These are phyloP conservation scores for Fusarium nematophilum DNA, from an alignment of 2,329 filamentous ascomycete genomes.

Conservation along the genomic window DNA sequence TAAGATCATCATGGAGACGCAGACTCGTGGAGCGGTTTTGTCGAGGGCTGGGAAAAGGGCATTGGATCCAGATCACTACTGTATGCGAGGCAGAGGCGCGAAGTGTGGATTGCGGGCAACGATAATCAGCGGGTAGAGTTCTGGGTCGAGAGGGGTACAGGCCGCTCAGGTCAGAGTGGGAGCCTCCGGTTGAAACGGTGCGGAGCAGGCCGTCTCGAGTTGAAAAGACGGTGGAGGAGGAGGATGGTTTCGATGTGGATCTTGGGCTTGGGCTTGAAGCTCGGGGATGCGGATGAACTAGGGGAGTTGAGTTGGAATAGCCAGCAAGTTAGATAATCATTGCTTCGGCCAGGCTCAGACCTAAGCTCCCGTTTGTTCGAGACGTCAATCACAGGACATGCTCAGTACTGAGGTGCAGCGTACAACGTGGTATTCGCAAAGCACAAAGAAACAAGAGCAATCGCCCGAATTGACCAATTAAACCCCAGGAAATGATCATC, in stretches of 20 bases:
- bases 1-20: neutral
- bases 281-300: conserved; percentile 11
- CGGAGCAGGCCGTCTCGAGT: conserved; percentile 16
- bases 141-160: conserved; percentile 10
- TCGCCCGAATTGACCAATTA: conserved; percentile 35
- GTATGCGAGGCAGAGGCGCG: conserved; percentile 11
- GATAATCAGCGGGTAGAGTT: conserved; percentile 5
- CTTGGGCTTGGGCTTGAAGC: conserved; percentile 3
- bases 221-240: conserved; percentile 37
- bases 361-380: no score
- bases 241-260: conserved; percentile 22
- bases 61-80: no score
- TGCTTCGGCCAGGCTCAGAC: conserved; percentile 27
- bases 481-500: conserved; percentile 29
- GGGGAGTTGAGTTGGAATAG: neutral
- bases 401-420: conserved; percentile 32
- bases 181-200: conserved; percentile 19
- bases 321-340: conserved; percentile 12
- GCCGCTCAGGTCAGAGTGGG: neutral
- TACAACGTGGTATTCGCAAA: no score
- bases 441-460: no score
- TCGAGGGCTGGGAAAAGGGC: neutral
- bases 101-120: conserved; percentile 2
- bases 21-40: neutral
- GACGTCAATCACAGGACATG: conserved; percentile 11